These are phyloP conservation scores for Phytopythium kandeliae DNA, from an alignment of 352 stramenopile genomes.

Conservation along the genomic window DNA sequence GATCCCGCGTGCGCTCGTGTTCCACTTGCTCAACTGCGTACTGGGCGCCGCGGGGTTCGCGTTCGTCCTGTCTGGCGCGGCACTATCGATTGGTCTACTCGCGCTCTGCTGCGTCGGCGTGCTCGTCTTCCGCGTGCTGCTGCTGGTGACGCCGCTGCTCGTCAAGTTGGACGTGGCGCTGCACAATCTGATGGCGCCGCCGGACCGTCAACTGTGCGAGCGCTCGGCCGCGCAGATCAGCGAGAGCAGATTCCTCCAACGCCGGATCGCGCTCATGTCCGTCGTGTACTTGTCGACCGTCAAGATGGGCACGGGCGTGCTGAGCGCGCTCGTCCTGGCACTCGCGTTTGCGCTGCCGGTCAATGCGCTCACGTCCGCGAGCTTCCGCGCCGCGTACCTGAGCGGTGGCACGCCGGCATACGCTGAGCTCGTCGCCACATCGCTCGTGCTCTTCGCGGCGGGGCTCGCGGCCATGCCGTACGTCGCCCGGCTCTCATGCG, in stretches of 20 bases:
- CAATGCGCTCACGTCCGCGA: constrained; percentile 26
- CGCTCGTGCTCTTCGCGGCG: constrained; percentile 16
- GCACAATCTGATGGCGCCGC: constrained; percentile 54
- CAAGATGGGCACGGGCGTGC: constrained; percentile 31
- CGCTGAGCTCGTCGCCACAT: constrained; percentile 15
- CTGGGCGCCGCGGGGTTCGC: constrained; percentile 45
- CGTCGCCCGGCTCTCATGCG: constrained; percentile 33
- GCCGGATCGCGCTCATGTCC: constrained; percentile 27
- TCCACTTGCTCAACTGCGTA: constrained; percentile 57
- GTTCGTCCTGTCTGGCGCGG: constrained; percentile 41
- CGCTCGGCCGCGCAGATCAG: constrained; percentile 21
- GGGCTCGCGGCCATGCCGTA: constrained; percentile 47
- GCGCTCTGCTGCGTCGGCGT: constrained; percentile 63
- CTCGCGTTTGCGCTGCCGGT: constrained; percentile 35
- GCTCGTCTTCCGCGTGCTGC: constrained; percentile 53
- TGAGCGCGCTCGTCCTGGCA: constrained; percentile 29
- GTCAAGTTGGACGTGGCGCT: constrained; percentile 49
- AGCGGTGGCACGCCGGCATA: constrained; percentile 16
- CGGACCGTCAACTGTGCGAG: constrained; percentile 24
- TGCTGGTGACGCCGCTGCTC: constrained; percentile 45
- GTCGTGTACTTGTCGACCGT: constrained; percentile 37
- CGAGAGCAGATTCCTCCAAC: constrained; percentile 14
- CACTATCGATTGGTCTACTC: constrained; percentile 41
- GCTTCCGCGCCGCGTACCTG: constrained; percentile 29
- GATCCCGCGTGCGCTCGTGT: constrained; percentile 21